Conservation (phyloP, 352 stramenopile genomes). For the Pythium aristosporum region DNA sequence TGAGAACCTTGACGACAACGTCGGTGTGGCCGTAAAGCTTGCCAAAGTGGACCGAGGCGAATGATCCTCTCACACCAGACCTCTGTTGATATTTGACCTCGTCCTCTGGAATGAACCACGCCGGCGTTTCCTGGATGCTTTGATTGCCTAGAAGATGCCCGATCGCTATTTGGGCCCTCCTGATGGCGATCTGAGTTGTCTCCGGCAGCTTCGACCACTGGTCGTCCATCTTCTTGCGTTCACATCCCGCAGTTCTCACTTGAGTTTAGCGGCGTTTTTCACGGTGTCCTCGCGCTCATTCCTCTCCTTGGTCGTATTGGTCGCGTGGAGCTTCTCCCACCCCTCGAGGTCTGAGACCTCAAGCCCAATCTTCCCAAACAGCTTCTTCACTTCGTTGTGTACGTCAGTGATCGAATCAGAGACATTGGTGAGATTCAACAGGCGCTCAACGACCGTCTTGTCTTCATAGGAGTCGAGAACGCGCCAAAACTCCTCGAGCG, state of each 20-base stretch:
- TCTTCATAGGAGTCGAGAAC: neutral
- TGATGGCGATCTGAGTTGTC: neutral
- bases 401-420: neutral
- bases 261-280: neutral
- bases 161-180: neutral
- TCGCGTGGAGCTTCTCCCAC: neutral
- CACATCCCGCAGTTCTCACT: neutral
- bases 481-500: neutral
- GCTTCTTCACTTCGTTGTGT: neutral
- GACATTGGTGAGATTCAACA: constrained; percentile 9
- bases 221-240: neutral
- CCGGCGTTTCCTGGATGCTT: neutral
- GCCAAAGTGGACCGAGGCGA: constrained; percentile 1
- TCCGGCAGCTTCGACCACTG: neutral
- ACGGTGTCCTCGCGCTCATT: neutral
- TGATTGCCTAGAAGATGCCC: no score
- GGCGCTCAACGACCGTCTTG: neutral
- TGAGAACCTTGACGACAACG: constrained; percentile 13
- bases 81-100: neutral
- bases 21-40: neutral
- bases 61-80: neutral
- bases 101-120: constrained; percentile 6
- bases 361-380: constrained; percentile 5
- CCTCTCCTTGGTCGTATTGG: neutral
- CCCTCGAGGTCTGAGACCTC: neutral